Percentiles rank a stretch among this genome's conserved stretches.
Evolutionary conservation across 2,329 filamentous ascomycete species (phyloP).

Genomic region (Bimuria novae-zelandiae): DNA sequence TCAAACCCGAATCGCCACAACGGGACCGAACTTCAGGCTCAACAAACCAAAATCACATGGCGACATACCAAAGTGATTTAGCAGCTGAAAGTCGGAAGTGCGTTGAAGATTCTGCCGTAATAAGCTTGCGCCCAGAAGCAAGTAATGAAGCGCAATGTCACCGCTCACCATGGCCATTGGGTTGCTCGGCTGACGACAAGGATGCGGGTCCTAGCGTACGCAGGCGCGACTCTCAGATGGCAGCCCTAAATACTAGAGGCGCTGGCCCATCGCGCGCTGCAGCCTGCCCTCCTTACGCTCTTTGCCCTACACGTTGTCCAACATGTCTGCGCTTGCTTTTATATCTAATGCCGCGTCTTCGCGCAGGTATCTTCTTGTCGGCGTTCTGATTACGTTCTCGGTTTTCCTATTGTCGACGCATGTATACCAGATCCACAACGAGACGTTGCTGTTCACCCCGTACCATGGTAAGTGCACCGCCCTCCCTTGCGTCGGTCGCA

Average conservation of each 20-base stretch:
- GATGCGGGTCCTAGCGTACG: neutral
- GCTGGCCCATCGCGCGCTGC: conserved; percentile 1
- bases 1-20: no score
- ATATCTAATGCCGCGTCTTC: conserved; percentile 1
- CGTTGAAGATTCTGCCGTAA: neutral
- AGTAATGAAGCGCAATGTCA: neutral
- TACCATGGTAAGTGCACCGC: conserved; percentile 1
- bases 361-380: conserved; percentile 1
- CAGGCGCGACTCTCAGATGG: neutral
- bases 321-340: conserved; percentile 6
- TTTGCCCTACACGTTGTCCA: neutral
- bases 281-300: conserved; percentile 1
- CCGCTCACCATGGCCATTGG: neutral
- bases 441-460: conserved; percentile 5
- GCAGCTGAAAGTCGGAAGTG: neutral
- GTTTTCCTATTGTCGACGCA: conserved; percentile 3
- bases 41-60: neutral
- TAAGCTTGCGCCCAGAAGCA: neutral
- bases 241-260: neutral
- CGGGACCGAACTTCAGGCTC: no score
- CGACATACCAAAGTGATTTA: neutral
- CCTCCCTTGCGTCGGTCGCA: neutral
- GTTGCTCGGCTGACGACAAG: neutral
- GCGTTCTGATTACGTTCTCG: conserved; percentile 2
- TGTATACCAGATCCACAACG: conserved; percentile 7